Evolutionary conservation across 2,329 filamentous ascomycete genomes (phyloP).

Genomic region (Arthroderma uncinatum): DNA sequence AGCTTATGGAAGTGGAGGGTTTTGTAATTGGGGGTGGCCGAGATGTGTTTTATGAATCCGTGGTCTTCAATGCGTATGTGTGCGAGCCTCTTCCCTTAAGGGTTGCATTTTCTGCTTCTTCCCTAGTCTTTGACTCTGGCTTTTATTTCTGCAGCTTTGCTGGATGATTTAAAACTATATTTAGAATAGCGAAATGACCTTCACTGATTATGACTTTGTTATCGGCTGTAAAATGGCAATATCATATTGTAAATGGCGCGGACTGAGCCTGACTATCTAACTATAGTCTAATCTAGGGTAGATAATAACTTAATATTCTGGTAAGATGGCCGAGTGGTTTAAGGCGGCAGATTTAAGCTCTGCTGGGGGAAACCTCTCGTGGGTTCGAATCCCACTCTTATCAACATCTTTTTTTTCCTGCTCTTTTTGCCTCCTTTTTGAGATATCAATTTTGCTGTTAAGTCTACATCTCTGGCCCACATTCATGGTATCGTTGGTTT

Average conservation of each 20-base stretch:
- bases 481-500: slow-evolving; percentile 19
- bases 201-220: neutral
- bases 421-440: neutral
- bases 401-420: neutral
- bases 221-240: no score
- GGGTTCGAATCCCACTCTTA: slow-evolving; percentile 6
- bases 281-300: no score
- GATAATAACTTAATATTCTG: slow-evolving; percentile 3
- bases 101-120: neutral
- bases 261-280: neutral
- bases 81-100: neutral
- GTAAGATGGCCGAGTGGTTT: slow-evolving; percentile 6
- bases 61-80: neutral
- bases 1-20: neutral
- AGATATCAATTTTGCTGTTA: no score
- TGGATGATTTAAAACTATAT: neutral
- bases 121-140: neutral
- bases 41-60: neutral
- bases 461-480: no score
- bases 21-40: neutral
- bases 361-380: slow-evolving; percentile 5
- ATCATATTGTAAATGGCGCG: no score
- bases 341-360: slow-evolving; percentile 6
- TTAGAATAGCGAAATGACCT: neutral
- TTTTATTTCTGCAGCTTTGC: neutral